Conservation (phyloP, 805 yeast genomes). For the Ogataea methylovora region DNA sequence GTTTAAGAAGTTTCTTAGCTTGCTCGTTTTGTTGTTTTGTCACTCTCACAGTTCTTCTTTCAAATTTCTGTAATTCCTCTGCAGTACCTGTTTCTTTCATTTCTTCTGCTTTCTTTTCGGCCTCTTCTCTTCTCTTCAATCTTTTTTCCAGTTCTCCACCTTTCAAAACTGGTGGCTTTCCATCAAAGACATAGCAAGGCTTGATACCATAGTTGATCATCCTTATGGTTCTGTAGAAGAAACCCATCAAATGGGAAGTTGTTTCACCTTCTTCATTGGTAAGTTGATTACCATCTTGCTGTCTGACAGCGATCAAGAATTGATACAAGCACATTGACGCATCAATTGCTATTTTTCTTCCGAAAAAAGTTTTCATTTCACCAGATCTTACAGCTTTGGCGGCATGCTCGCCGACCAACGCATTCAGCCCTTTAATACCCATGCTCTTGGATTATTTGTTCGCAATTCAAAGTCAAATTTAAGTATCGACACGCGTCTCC, state of each 20-base stretch:
- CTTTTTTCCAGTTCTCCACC: constrained; percentile 91
- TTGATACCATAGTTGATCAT: constrained; percentile 90
- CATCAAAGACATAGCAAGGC: constrained; percentile 96
- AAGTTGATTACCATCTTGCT: constrained; percentile 91
- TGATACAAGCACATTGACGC: constrained; percentile 97
- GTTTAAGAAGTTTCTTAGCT: constrained; percentile 67
- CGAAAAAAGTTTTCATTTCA: constrained; percentile 81
- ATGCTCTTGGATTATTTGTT: too few relatives aligned
- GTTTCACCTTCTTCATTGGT: constrained; percentile 88
- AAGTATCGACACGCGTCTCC: too few relatives aligned
- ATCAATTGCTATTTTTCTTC: constrained; percentile 95
- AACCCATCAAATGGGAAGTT: constrained; percentile 90
- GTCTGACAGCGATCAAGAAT: constrained; percentile 92
- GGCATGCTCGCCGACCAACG: constrained; percentile 82
- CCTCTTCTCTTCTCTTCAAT: constrained; percentile 71
- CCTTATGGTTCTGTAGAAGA: constrained; percentile 87
- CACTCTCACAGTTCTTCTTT: constrained; percentile 84
- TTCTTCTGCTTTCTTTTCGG: constrained; percentile 65
- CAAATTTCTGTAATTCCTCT: constrained; percentile 68
- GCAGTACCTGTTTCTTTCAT: constrained; percentile 74
- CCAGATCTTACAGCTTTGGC: constrained; percentile 70
- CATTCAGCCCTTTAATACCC: constrained; percentile 65
- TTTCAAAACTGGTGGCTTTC: constrained; percentile 92
- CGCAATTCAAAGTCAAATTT: too few relatives aligned
- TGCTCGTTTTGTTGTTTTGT: constrained; percentile 90